Evolutionary conservation across 495 filamentous ascomycete genomes (phyloP).

Genomic region (Hypomontagnella submonticulosa): DNA sequence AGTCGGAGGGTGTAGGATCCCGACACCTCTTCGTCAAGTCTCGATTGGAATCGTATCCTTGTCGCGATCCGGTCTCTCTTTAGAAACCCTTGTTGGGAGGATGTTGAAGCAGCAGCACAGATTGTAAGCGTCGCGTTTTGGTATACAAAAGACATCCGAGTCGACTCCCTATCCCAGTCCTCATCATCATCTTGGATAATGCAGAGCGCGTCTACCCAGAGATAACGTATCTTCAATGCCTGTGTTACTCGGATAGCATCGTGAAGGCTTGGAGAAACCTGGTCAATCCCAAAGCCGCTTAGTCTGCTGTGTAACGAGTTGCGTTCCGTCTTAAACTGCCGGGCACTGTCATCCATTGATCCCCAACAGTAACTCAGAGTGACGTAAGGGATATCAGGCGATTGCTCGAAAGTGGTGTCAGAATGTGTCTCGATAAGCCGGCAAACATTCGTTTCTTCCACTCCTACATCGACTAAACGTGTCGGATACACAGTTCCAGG

Average conservation of each 20-base stretch:
- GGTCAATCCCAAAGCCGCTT: conserved; percentile 7
- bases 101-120: conserved; percentile 23
- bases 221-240: conserved; percentile 20
- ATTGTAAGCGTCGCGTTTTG: conserved; percentile 23
- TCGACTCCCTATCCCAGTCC: conserved; percentile 32
- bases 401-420: conserved; percentile 1
- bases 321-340: conserved; percentile 27
- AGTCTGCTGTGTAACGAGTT: conserved; percentile 4
- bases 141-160: conserved; percentile 29
- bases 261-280: conserved; percentile 21
- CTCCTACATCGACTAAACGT: conserved; percentile 21
- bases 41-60: conserved; percentile 1
- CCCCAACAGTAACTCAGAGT: conserved; percentile 34
- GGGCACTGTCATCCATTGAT: conserved; percentile 5
- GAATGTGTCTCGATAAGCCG: conserved; percentile 20
- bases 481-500: background rate
- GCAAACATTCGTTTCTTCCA: background rate
- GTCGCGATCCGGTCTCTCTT: conserved; percentile 10
- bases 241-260: conserved; percentile 22
- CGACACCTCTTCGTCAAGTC: background rate
- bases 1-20: conserved; percentile 10
- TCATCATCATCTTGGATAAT: conserved; percentile 29
- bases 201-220: conserved; percentile 38
- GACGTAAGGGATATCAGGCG: conserved; percentile 4
- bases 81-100: conserved; percentile 25